Base-by-base conservation (phyloP, 768 basidiomycete species). In the Lactarius sp. region DNA sequence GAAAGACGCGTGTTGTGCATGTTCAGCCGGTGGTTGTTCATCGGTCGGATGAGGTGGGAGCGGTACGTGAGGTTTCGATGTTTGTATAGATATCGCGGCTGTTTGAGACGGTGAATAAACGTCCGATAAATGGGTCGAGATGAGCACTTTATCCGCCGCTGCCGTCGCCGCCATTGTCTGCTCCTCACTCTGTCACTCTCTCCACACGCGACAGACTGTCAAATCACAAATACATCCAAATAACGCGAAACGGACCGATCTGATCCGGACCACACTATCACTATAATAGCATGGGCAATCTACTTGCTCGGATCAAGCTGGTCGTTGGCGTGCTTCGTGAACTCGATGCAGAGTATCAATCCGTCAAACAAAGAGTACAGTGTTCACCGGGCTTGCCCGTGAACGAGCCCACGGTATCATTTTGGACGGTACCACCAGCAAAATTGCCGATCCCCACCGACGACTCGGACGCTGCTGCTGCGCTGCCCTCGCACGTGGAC, bases 1-100 rank as follows among this genome's bases (percentile, higher is more conserved):
- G 57, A 85, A 67, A 20, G 81, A 79, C 37, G 87, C 80, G 71
- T 80, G 82, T 13, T 81, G 80, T 52, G 92, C 91, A 78, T 94
- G 92, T 73, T 92, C 89, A 12, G 79, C 73, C 51, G 83, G 84
- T 8, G 80, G 75, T 71, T 78, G 77, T 12, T 63, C 71, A 44
- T 75, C 75, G 6, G 73, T 73, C 1, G 75, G 71, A n/a, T 74
- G 70, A 37, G 79, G 69, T 20, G 82, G 78, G 39, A 85, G 70
- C 46, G 84, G 81, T 4, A 79, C 68, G 61, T 83, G 80, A 65
- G 80, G 80, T 62, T 83, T 83, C 58, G 80, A 75, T 7, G 90
- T 88, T 66, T 82, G 82, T 27, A 91, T 74, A 8, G 81, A 75
- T 56, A 84, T 73, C 0, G 81, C 79, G 9, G 79, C 76, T 0